Percentiles rank a stretch among this genome's conserved stretches.
phyloP scores from a whole-genome alignment of 352 stramenopile species.

The Pythium aristosporum region DNA sequence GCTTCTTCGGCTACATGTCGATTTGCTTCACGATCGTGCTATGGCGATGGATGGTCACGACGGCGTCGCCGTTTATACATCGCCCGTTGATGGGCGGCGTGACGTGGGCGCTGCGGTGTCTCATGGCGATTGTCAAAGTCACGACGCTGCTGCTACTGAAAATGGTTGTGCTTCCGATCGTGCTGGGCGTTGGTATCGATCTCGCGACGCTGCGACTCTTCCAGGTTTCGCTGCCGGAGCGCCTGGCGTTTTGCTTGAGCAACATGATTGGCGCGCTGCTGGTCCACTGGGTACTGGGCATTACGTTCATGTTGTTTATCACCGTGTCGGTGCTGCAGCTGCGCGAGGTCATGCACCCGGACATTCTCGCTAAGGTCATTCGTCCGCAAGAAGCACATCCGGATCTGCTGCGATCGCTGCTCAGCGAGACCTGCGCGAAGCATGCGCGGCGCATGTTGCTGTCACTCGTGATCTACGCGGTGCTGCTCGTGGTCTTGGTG shows the following conservation, averaged over 20 bases:
- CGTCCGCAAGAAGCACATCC: slow-evolving; percentile 96
- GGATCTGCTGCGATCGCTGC: slow-evolving; percentile 93
- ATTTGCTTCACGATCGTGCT: slow-evolving; percentile 85
- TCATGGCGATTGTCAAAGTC: slow-evolving; percentile 93
- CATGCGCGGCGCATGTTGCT: slow-evolving; percentile 94
- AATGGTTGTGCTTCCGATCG: slow-evolving; percentile 96
- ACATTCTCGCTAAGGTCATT: slow-evolving; percentile 87
- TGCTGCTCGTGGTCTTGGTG: slow-evolving; percentile 85
- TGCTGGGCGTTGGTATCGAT: slow-evolving; percentile 94
- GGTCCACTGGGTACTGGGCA: slow-evolving; percentile 96
- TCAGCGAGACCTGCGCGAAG: slow-evolving; percentile 92
- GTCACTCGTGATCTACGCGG: slow-evolving; percentile 91
- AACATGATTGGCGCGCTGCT: slow-evolving; percentile 92
- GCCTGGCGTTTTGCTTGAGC: slow-evolving; percentile 79
- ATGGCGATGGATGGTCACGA: slow-evolving; percentile 84
- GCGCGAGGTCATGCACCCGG: slow-evolving; percentile 93
- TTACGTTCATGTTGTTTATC: slow-evolving; percentile 98
- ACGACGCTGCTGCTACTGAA: slow-evolving; percentile 95
- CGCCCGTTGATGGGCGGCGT: slow-evolving; percentile 78
- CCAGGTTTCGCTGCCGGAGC: slow-evolving; percentile 66
- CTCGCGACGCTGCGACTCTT: slow-evolving; percentile 91
- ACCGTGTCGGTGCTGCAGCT: slow-evolving; percentile 95
- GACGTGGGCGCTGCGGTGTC: slow-evolving; percentile 73
- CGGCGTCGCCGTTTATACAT: slow-evolving; percentile 81
- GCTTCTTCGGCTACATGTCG: slow-evolving; percentile 70